A percentile compares a stretch with the other conserved stretches of the same genome.
These are phyloP conservation scores for Geranium incanum DNA, from an alignment of 441 rosid genomes.

Conservation along the genomic window DNA sequence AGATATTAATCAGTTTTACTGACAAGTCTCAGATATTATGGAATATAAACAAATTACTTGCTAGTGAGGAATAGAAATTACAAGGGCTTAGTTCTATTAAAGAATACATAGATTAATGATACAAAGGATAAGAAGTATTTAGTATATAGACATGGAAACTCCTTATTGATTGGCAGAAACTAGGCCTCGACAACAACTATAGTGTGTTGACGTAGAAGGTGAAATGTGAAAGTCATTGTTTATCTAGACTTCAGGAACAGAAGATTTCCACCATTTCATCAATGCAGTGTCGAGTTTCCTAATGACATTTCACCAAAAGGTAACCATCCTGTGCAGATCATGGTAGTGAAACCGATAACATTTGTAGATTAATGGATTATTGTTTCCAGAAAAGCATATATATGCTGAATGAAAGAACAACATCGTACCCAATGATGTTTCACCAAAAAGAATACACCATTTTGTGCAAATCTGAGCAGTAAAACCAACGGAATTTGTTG, in stretches of 20 bases:
- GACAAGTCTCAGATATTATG: constrained; percentile 14
- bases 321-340: not conserved
- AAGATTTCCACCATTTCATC: not conserved
- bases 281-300: constrained; percentile 2
- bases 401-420: not conserved
- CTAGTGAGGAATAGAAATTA: not conserved
- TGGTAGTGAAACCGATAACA: not conserved
- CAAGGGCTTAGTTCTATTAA: not conserved
- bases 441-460: not conserved
- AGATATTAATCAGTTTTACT: constrained; percentile 18
- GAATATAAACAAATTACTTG: not conserved
- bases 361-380: not conserved
- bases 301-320: not conserved
- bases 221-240: not conserved
- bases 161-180: not conserved
- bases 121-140: not conserved
- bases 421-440: not conserved
- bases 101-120: not conserved
- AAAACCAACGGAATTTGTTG: not conserved
- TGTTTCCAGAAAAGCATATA: not conserved
- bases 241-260: not conserved
- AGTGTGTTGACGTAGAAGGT: not conserved
- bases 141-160: not conserved
- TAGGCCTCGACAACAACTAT: not conserved
- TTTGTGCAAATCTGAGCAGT: constrained; percentile 1